Conservation (phyloP, 139 green algal species). For the Closterium sp. region DNA sequence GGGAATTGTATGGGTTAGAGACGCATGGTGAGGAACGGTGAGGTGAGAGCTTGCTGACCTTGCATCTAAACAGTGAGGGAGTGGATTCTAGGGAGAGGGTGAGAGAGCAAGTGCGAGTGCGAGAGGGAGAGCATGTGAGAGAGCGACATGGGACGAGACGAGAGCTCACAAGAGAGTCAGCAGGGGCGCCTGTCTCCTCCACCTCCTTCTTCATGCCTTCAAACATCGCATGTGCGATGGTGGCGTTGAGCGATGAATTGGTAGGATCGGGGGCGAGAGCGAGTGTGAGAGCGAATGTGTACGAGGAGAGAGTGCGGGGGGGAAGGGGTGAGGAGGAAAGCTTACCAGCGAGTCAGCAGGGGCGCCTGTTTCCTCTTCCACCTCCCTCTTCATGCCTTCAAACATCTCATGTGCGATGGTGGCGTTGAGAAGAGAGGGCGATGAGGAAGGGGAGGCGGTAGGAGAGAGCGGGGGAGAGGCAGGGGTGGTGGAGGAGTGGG, state of each 20-base stretch:
- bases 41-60: no score
- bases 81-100: no score
- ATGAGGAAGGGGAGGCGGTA: not conserved
- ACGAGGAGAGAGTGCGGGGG: no score
- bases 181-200: constrained; percentile 37
- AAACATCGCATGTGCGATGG: constrained; percentile 39
- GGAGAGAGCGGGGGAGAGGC: not conserved
- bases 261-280: no score
- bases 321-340: no score
- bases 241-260: no score
- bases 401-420: constrained; percentile 38
- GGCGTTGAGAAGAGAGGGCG: not conserved
- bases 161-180: constrained; percentile 5
- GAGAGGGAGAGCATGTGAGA: not conserved
- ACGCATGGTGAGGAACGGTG: no score
- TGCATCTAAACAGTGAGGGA: not conserved
- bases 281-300: no score
- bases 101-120: not conserved
- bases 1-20: no score
- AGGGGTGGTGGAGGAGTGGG: not conserved
- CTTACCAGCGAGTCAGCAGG: constrained; percentile 27
- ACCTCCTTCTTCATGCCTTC: constrained; percentile 30
- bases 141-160: no score
- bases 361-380: constrained; percentile 40
- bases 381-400: constrained; percentile 31